Evolutionary conservation across 1,139 yeast genomes (phyloP), one percentile per base, ranked within the genome.

Genomic region (Sugiyamaella neomexicana): DNA sequence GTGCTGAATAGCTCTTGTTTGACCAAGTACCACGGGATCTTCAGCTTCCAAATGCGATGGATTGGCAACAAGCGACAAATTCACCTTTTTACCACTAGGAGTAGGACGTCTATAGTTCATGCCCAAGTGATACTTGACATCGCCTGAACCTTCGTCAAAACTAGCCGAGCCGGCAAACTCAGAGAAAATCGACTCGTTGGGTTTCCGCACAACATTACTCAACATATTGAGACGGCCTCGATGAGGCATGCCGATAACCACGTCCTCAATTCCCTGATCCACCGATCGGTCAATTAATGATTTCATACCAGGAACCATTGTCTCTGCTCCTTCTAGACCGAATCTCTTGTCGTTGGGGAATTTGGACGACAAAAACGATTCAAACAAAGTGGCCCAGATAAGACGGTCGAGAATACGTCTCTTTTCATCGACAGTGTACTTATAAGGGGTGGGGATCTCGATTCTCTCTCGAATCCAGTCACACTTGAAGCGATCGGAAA

Each of bases 101-200:
- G 99, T 93, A 72, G 99, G 99, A 78, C 99, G 88, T 71, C 86
- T 90, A 78, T 91, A 93, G 79, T 95, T 93, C 96, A 95, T 93
- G 80, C 99, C 99, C 76, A 93, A 81, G 74, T 93, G 99, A 79
- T 93, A 95, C 76, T 93, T 95, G 69, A 93, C 99, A 77, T 93
- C 99, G 76, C 99, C 99, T 32, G 97, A 89, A 65, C 99, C 99
- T 63, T 80, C 82, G 60, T 78, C 81, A 69, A 85, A 88, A 63
- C 85, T 81, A 67, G 86, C 82, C 29, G 96, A 87, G 62, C 99
- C 99, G 55, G 93, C 80, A 73, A 93, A 93, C 77, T 93, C 99
- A 51, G 95, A 85, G 74, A 93, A 93, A 71, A 93, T 95, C 48
- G 97, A 89, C 79, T 93, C 98, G 72, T 93, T 91, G 68, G 99